Evolutionary conservation across 2,329 filamentous ascomycete species (phyloP), one percentile per base, ranked within the genome.

Genomic region (Claviceps cyperi): DNA sequence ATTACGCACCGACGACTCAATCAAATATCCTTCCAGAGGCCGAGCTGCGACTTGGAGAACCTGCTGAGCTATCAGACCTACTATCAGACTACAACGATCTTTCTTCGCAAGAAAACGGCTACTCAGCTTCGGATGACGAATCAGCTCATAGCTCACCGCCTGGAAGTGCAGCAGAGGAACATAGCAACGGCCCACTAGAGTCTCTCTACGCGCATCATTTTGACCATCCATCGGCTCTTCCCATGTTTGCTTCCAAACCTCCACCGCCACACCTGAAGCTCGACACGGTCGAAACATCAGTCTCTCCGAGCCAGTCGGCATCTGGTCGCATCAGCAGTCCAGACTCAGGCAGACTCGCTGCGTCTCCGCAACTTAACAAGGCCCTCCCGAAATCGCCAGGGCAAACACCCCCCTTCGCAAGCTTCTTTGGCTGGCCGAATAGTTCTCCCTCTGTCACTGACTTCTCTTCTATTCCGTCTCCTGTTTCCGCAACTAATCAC

Each of bases 401-500:
- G 50, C 74, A 52, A 61, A 62, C 56, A 65, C 75, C 50, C 63
- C 75, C 60, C 63, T 67, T 78, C 54, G 72, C 72, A 49, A 68
- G 64, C 32, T 70, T 78, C 56, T 78, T 80, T 58, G 72, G 70
- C 57, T 80, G 77, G 77, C 60, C 59, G 46, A 66, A 67, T 49
- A 64, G 66, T 46, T 70, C 72, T 37, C 69, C 73, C 8, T 69
- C 73, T 19, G 64, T 62, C 46, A 74, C 73, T 17, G 73, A 77
- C 40, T 71, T 69, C 55, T 78, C 75, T 2, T 75, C 76, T 52
- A 66, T 76, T 32, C 71, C 74, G 3, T 79, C 77, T 11, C 75
- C 76, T 15, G 65, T 69, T 50, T 75, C 72, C 21, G 67, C 71
- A 24, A 67, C 59, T 55, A 62, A 66, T 60, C 62, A 63, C 50